These are phyloP conservation scores for Heterobasidion occidentale DNA, from an alignment of 1,284 basidiomycete species.

Conservation along the genomic window DNA sequence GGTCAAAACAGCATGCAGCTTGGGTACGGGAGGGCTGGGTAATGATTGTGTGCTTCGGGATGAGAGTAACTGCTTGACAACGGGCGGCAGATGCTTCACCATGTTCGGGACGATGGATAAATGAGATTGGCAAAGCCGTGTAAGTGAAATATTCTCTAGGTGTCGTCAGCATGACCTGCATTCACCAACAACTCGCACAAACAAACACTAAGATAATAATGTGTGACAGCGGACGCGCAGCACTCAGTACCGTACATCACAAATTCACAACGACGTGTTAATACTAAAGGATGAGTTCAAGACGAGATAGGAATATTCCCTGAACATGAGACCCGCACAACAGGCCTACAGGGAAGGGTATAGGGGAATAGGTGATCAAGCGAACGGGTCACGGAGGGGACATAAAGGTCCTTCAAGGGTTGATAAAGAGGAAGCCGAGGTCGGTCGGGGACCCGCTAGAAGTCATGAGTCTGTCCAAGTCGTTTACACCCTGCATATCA, in stretches of 20 bases:
- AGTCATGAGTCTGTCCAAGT: conserved; percentile 41
- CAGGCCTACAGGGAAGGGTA: conserved; percentile 7
- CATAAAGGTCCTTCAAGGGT: conserved; percentile 15
- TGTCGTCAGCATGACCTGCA: background rate
- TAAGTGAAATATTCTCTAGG: background rate
- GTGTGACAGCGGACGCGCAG: background rate
- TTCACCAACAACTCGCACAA: background rate
- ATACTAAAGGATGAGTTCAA: conserved; percentile 1
- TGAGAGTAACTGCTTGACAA: conserved; percentile 68
- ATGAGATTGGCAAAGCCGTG: background rate
- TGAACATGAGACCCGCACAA: conserved; percentile 5
- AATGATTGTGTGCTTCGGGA: conserved; percentile 60
- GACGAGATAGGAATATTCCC: conserved; percentile 1
- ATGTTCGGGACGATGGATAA: conserved; percentile 16
- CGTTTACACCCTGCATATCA: conserved; percentile 62
- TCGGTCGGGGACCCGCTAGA: conserved; percentile 33
- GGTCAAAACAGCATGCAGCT: conserved; percentile 49
- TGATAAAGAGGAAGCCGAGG: conserved; percentile 34
- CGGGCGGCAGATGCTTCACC: conserved; percentile 36
- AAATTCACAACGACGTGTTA: conserved; percentile 2
- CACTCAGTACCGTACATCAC: conserved; percentile 7
- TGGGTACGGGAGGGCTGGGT: conserved; percentile 46
- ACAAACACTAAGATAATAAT: background rate
- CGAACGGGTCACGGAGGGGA: background rate
- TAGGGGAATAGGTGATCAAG: background rate